These are phyloP conservation scores for Neurospora sp. DNA, from an alignment of 495 filamentous ascomycete genomes.

Conservation along the genomic window DNA sequence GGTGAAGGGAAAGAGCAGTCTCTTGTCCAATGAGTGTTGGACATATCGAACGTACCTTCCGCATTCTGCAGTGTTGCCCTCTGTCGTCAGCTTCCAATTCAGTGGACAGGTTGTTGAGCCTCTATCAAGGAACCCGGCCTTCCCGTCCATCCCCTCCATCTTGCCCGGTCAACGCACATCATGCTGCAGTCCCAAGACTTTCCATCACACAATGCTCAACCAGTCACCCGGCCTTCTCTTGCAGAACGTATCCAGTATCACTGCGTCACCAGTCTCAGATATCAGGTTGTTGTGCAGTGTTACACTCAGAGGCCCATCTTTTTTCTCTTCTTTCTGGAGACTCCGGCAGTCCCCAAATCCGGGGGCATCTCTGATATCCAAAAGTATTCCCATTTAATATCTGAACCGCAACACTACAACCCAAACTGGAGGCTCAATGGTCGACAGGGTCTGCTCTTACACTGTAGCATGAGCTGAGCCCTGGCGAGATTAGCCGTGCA, in stretches of 20 bases:
- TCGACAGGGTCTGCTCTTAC: constrained; percentile 4
- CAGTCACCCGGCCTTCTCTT: background rate
- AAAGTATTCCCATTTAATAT: background rate
- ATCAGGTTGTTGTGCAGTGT: background rate
- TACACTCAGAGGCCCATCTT: background rate
- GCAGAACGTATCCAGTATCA: background rate
- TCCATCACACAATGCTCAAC: background rate
- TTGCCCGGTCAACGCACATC: background rate
- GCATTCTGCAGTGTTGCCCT: background rate
- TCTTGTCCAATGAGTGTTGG: background rate
- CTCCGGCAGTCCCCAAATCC: background rate
- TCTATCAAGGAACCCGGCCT: background rate
- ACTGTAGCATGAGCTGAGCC: constrained; percentile 12
- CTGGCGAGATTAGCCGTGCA: constrained; percentile 27
- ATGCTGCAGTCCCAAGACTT: background rate
- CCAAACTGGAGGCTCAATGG: constrained; percentile 6
- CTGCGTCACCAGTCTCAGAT: background rate
- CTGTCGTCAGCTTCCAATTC: background rate
- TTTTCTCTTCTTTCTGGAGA: background rate
- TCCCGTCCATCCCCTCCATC: background rate
- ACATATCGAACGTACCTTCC: background rate
- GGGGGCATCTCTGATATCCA: background rate
- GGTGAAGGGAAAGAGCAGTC: background rate
- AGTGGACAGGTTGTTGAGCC: background rate
- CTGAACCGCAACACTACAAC: background rate